phyloP scores from a whole-genome alignment of 2,329 filamentous ascomycete species.

The Sporothrix euskadiensis region DNA sequence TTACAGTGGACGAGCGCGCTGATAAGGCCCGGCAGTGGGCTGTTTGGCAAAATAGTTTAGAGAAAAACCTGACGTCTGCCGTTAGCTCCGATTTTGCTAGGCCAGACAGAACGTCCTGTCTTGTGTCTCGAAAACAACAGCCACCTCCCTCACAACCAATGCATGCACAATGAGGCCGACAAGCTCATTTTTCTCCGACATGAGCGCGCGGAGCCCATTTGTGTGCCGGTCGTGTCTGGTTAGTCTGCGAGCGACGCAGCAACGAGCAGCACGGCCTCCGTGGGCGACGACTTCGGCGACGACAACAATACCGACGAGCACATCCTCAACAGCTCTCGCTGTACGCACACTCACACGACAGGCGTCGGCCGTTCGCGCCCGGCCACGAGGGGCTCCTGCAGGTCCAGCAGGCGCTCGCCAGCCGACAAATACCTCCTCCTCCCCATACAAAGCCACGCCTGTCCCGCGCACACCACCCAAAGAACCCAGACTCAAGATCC shows the following conservation, averaged over 20 bases:
- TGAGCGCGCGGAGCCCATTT: slow-evolving; percentile 30
- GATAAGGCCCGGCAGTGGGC: slow-evolving; percentile 1
- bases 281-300: slow-evolving; percentile 6
- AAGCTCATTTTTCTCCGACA: slow-evolving; percentile 28
- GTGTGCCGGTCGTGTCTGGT: slow-evolving; percentile 34
- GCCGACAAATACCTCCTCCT: not conserved
- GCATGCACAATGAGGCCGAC: slow-evolving; percentile 28
- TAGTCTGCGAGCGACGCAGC: slow-evolving; percentile 26
- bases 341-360: slow-evolving; percentile 17
- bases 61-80: slow-evolving; percentile 11
- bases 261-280: not conserved
- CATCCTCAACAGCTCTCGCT: not conserved
- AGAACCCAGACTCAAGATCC: not conserved
- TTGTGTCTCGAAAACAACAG: not conserved
- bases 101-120: not conserved
- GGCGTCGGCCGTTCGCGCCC: slow-evolving; percentile 6
- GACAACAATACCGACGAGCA: not conserved
- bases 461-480: not conserved
- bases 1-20: not conserved
- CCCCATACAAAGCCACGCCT: not conserved
- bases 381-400: not conserved
- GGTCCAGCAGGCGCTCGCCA: not conserved
- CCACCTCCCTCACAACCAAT: not conserved
- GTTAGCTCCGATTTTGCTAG: not conserved
- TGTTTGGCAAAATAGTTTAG: not conserved